Evolutionary conservation across 176 grass and related monocot species (phyloP).

Genomic region (Lolium perenne): DNA sequence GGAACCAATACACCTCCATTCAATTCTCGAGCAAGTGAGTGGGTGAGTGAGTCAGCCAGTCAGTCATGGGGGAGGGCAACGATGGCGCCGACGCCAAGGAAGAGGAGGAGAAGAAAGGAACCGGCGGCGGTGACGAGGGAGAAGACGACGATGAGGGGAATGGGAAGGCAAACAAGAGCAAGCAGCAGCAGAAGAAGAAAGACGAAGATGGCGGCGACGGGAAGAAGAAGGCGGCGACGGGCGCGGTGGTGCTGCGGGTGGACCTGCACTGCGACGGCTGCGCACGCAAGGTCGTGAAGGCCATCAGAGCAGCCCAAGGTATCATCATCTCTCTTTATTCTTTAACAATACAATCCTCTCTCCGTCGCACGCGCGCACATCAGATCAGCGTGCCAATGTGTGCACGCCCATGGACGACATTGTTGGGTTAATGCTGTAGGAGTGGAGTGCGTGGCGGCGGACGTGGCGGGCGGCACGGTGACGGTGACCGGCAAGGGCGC

Average conservation of each 20-base stretch:
- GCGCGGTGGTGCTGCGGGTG: constrained; percentile 50
- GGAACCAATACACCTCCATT: background rate
- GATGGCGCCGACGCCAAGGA: background rate
- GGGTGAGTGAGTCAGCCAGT: background rate
- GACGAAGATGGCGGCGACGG: constrained; percentile 8
- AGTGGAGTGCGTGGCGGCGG: constrained; percentile 48
- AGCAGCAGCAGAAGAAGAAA: constrained; percentile 1
- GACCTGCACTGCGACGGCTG: constrained; percentile 80
- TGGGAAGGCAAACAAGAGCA: background rate
- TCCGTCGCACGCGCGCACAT: background rate
- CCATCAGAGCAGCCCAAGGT: constrained; percentile 54
- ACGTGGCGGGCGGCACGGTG: constrained; percentile 51
- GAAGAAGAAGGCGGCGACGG: constrained; percentile 18
- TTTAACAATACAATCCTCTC: background rate
- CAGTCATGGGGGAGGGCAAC: background rate
- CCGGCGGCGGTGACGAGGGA: background rate
- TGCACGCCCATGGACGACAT: background rate
- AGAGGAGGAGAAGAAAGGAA: constrained; percentile 3
- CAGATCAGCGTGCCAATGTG: background rate
- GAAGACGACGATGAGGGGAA: background rate
- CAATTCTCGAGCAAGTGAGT: background rate
- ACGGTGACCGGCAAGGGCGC: constrained; percentile 55
- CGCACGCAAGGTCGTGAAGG: constrained; percentile 55
- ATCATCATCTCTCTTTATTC: background rate
- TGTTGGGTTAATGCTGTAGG: constrained; percentile 22